Percentiles rank a stretch among this genome's conserved stretches.
Evolutionary conservation across 1,284 basidiomycete genomes (phyloP).

Genomic region (Tilletia caries): DNA sequence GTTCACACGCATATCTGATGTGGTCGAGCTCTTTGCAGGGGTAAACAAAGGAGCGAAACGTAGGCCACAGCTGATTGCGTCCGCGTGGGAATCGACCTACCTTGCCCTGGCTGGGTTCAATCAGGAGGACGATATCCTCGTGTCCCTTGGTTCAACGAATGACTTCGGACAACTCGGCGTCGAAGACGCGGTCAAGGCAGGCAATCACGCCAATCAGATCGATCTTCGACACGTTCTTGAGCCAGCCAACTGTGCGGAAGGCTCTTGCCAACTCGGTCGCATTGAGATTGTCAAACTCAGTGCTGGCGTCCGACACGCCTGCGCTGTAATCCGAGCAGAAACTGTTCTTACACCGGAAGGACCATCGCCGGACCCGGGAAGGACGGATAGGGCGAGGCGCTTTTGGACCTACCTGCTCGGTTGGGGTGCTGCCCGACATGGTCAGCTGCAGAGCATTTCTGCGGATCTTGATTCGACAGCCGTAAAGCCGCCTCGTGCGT

Average conservation of each 20-base stretch:
- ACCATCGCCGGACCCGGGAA: too few relatives aligned
- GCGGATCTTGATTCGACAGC: too few relatives aligned
- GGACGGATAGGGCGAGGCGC: too few relatives aligned
- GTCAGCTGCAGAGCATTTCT: slow-evolving; percentile 6
- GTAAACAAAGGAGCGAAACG: too few relatives aligned
- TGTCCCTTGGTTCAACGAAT: slow-evolving; percentile 13
- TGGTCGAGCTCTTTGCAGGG: too few relatives aligned
- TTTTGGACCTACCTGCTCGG: slow-evolving; percentile 11
- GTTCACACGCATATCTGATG: too few relatives aligned
- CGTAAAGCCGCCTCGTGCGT: background rate
- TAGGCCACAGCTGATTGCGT: background rate
- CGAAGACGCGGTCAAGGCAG: background rate
- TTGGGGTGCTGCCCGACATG: slow-evolving; percentile 21
- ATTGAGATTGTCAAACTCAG: background rate
- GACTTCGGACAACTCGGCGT: slow-evolving; percentile 18
- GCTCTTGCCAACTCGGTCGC: background rate
- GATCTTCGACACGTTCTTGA: background rate
- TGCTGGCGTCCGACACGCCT: slow-evolving; percentile 6
- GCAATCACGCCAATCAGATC: background rate
- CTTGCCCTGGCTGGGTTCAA: background rate
- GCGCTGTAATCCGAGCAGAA: background rate
- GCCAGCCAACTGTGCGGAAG: background rate
- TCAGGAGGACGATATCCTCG: slow-evolving; percentile 5
- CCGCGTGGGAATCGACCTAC: slow-evolving; percentile 8
- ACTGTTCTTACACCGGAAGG: too few relatives aligned